Conservation (phyloP, 768 basidiomycete species). For the Boletus edulis region DNA sequence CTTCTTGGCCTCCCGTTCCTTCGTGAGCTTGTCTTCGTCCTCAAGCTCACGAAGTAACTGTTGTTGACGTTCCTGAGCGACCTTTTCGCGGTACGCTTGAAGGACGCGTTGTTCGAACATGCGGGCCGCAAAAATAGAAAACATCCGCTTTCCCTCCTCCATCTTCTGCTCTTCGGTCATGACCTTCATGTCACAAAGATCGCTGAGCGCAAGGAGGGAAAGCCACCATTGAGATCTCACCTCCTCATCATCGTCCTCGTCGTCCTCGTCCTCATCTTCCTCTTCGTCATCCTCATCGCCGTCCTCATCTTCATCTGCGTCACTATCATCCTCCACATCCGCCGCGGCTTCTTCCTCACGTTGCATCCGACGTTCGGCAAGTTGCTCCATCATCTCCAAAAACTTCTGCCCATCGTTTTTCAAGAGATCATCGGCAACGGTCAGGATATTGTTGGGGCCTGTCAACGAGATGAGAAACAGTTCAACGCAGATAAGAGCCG, state of each 20-base stretch:
- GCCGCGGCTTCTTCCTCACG: conserved; percentile 74
- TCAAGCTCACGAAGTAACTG: conserved; percentile 94
- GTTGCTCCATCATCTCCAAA: conserved; percentile 99
- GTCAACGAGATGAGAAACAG: conserved; percentile 21
- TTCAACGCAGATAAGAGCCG: conserved; percentile 2
- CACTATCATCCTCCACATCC: conserved; percentile 61
- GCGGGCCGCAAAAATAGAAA: conserved; percentile 97
- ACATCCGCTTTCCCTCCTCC: conserved; percentile 99
- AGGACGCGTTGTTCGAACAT: conserved; percentile 99
- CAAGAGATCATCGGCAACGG: conserved; percentile 96
- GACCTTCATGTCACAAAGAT: conserved; percentile 37
- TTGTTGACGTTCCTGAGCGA: conserved; percentile 92
- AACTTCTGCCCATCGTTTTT: conserved; percentile 99
- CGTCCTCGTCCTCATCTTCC: conserved; percentile 55
- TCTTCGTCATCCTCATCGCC: conserved; percentile 64
- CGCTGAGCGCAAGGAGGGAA: conserved; percentile 7
- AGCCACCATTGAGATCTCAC: conserved; percentile 26
- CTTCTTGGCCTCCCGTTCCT: conserved; percentile 88
- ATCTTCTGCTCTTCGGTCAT: conserved; percentile 98
- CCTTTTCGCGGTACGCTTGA: conserved; percentile 93
- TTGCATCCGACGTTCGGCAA: conserved; percentile 91
- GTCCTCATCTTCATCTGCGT: conserved; percentile 57
- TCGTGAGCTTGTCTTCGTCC: conserved; percentile 85
- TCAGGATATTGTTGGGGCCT: conserved; percentile 93
- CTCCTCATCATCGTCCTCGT: conserved; percentile 47